A percentile compares a stretch with the other conserved stretches of the same genome.
phyloP scores from a whole-genome alignment of 208 protist species.

The Leishmania lainsoni region DNA sequence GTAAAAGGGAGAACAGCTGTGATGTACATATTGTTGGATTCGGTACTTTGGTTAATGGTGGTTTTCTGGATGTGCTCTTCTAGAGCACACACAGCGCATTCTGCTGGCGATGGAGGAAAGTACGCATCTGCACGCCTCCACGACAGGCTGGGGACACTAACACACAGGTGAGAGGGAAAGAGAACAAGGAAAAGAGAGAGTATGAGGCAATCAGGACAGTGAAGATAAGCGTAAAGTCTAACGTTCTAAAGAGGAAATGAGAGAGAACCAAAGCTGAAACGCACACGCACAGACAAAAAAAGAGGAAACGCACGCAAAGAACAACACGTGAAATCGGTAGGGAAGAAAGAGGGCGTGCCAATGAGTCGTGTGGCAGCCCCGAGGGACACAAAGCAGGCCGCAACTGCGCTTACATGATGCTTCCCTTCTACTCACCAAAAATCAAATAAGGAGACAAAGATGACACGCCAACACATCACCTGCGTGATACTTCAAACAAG shows the following conservation, averaged over 20 bases:
- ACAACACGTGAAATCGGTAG: background rate
- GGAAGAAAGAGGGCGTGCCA: background rate
- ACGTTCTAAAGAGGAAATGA: background rate
- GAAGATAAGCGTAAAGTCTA: background rate
- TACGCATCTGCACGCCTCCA: background rate
- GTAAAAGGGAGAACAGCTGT: background rate
- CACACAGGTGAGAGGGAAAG: background rate
- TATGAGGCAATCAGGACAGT: background rate
- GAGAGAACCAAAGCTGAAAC: background rate
- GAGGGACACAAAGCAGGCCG: background rate
- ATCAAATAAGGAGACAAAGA: background rate
- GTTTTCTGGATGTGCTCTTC: background rate
- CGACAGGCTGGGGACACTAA: background rate
- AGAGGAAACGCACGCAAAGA: background rate
- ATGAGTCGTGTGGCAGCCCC: background rate
- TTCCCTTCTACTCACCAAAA: background rate
- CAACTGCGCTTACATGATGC: background rate
- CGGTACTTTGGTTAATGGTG: background rate
- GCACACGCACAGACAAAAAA: background rate
- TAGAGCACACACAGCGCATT: background rate
- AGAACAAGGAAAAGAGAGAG: background rate
- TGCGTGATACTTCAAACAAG: background rate
- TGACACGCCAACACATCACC: background rate
- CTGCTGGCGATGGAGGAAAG: background rate
- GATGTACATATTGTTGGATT: background rate